phyloP scores from a whole-genome alignment of 2,329 filamentous ascomycete species.

The Chrysoporthe deuterocubensis region DNA sequence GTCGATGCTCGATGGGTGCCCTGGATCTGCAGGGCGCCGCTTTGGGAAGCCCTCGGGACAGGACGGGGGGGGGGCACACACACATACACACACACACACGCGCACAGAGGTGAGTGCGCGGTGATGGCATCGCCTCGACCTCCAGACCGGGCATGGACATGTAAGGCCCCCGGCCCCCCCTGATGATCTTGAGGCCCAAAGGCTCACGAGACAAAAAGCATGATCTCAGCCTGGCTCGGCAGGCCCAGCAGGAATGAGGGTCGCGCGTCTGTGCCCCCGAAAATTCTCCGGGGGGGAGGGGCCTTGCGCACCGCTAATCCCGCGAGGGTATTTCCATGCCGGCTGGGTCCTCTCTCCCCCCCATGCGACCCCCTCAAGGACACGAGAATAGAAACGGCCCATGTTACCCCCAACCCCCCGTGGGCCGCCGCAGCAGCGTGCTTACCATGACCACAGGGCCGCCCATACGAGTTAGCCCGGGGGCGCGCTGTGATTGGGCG shows the following conservation, averaged over 20 bases:
- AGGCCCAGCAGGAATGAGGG: background rate
- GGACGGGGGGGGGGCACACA: background rate
- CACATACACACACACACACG: no score
- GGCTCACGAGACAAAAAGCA: background rate
- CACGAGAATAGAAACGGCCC: background rate
- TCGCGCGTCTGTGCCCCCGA: background rate
- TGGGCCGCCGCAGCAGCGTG: no score
- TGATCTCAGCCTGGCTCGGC: background rate
- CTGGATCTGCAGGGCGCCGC: constrained; percentile 21
- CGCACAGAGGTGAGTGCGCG: background rate
- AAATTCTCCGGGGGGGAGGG: background rate
- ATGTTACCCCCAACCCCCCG: no score
- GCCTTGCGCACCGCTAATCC: background rate
- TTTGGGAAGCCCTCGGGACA: constrained; percentile 18
- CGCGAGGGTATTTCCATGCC: background rate
- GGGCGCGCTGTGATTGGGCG: background rate
- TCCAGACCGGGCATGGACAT: no score
- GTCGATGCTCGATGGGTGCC: background rate
- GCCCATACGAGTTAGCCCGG: background rate
- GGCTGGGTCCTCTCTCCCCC: background rate
- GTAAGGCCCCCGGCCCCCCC: no score
- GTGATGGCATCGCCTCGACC: background rate
- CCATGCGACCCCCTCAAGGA: background rate
- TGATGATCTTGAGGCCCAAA: background rate
- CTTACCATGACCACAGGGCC: background rate